Base-by-base conservation (phyloP, 176 grass and related monocot species). In the Rhipidocladum racemiflorum region DNA sequence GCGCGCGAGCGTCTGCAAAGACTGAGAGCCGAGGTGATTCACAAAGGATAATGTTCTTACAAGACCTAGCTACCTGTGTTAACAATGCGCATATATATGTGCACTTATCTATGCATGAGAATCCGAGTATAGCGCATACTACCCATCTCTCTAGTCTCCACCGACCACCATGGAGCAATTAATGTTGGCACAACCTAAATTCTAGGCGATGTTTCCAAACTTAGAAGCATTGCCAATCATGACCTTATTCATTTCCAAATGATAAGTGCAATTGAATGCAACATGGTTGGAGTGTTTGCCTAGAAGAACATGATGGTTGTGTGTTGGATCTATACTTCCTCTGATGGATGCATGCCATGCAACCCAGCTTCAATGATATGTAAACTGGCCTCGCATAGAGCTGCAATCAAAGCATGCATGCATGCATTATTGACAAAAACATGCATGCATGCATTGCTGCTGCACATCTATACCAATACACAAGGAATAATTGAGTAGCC, bases 181-280 rank as follows among this genome's bases (percentile, higher is more conserved):
- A 69, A 29, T 11, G 38, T 40, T 59, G 11, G 15, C 48, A 49
- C 25, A 46, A 63, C 39, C 14, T 36, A 3, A 25, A 4, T 50
- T 72, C 7, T 45, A 35, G 44, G 54, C 14, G 50, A 28, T 40
- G 40, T 46, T 2, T 83, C n/a, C 32, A 21, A 20, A 29, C 0
- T 17, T 76, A 9, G 55, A 49, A 27, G 17, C 35, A 76, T 3
- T 46, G 44, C 4, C n/a, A 75, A 55, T 82, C 3, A 40, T 30
- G 30, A 38, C 55, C 40, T 34, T 42, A 24, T 72, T 72, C 28
- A 74, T 62, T 42, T 55, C 38, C 27, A 85, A 84, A 85, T 76
- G 77, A 45, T 76, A 63, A 20, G 24, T 61, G 39, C 27, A 69
- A 29, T 18, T 55, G 46, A 85, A 76, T 81, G 27, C 70, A 45